Base-by-base conservation (phyloP, 1,284 basidiomycete species). In the Megacollybia platyphylla region DNA sequence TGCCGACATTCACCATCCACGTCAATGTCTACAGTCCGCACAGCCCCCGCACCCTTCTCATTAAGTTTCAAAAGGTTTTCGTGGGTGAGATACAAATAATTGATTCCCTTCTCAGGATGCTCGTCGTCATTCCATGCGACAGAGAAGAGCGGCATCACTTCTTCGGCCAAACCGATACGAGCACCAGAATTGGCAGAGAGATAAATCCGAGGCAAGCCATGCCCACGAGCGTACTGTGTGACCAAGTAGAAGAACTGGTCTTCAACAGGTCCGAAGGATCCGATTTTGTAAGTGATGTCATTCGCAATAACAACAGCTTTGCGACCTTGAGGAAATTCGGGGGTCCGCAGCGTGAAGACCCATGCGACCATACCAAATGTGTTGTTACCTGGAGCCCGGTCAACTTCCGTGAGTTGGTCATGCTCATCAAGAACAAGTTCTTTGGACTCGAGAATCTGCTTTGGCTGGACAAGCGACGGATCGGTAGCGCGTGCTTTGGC, bases 181-280 rank as follows among this genome's bases (percentile, higher is more conserved):
- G 94, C 94, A 57, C 94, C 94, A 36, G 93, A 97, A 71, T 98
- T 98, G 52, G 94, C 94, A 8, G 96, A 98, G 39, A 98, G 79
- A 64, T 98, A 98, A 53, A 98, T 85, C 39, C 94, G 86, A 43
- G 94, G 94, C 27, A 96, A 64, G 44, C 94, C 93, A 31, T 76
- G 76, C 44, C 80, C 68, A 42, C 93, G 87, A 39, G 94, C 94
- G 54, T 96, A 90, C 59, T 93, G 84, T 5, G 93, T 93, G 38
- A 89, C 93, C 48, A 87, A 83, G 65, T 80, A 93, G 71, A 98
- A 98, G 79, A 87, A 97, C 48, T 89, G 84, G 64, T 98, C 96
- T 63, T 99, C 96, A 6, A 70, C 59, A 32, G 96, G 96, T 44
- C 94, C 96, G 59, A 99, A 99, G 8, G 94, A 97, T 51, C 96